Conservation (phyloP, 2,329 filamentous ascomycete genomes). For the Sclerotinia subarctica region DNA sequence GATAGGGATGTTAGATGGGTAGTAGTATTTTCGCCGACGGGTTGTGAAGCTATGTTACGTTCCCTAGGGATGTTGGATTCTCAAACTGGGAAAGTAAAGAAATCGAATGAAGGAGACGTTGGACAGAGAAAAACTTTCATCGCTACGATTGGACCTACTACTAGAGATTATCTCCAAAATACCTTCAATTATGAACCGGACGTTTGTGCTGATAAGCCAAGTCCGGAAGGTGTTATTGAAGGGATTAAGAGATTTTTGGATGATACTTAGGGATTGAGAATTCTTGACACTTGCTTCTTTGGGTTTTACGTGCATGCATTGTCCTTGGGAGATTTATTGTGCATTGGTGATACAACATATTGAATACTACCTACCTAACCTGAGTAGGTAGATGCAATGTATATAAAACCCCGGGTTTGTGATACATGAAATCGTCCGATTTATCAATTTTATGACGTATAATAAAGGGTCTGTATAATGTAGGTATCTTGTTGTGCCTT, state of each 20-base stretch:
- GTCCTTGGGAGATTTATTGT: not conserved
- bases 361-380: not conserved
- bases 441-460: not conserved
- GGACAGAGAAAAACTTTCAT: constrained; percentile 55
- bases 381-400: not conserved
- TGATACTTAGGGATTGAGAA: not conserved
- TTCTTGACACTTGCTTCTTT: not conserved
- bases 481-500: not conserved
- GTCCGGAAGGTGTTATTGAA: constrained; percentile 70
- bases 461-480: not conserved
- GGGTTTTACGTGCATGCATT: not conserved
- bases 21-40: constrained; percentile 69
- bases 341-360: not conserved
- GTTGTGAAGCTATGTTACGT: constrained; percentile 58
- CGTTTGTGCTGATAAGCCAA: constrained; percentile 79
- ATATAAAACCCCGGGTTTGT: too few relatives aligned
- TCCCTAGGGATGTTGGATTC: constrained; percentile 52
- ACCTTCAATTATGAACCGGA: constrained; percentile 68
- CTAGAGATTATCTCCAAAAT: constrained; percentile 66
- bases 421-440: not conserved
- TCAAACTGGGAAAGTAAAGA: constrained; percentile 43
- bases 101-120: constrained; percentile 11
- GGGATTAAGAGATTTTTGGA: constrained; percentile 52
- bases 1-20: constrained; percentile 58
- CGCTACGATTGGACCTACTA: constrained; percentile 92